Evolutionary conservation across 108 stramenopile genomes (phyloP), one percentile per base, ranked within the genome.

Genomic region (Epithemia pelagica): DNA sequence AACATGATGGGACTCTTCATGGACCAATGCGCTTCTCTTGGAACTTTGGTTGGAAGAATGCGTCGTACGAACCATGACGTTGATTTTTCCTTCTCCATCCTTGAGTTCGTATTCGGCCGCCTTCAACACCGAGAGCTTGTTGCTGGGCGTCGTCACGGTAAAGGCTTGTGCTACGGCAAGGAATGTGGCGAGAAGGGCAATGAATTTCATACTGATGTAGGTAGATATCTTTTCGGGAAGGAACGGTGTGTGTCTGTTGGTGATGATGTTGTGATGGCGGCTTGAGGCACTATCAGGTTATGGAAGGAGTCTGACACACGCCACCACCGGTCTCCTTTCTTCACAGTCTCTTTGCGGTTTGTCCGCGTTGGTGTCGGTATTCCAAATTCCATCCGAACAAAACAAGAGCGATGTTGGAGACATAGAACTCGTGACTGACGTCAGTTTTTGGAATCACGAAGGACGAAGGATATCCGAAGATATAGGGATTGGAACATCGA

Each of bases 41-140:
- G n/a, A n/a, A n/a, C n/a, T n/a, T n/a, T n/a, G n/a, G n/a, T n/a
- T n/a, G n/a, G n/a, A n/a, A n/a, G n/a, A n/a, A n/a, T n/a, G n/a
- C n/a, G n/a, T n/a, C n/a, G n/a, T n/a, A n/a, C 64, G 24, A 37
- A 32, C 46, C 71, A 37, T 67, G 32, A 73, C 32, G 30, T 58
- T 73, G 31, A 75, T 69, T 53, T 77, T 77, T 22, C 67, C 65
- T 62, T 73, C 66, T 0, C 76, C 76, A 30, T 73, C 72, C 58
- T 61, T 60, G 2, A 71, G 63, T 61, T 24, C 68, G 57, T 78
- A 73, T 5, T 78, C 62, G 63, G 59, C 71, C 33, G 51, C 52
- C 46, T 73, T 67, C 72, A 73, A 66, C 15, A 20, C 58, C 56
- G 56, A 58, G 22, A 7, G 15, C 15, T 46, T 46, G 37, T 46